Percentiles rank a stretch among this genome's conserved stretches.
phyloP scores from a whole-genome alignment of 2,329 filamentous ascomycete genomes.

The Colletotrichum lini region DNA sequence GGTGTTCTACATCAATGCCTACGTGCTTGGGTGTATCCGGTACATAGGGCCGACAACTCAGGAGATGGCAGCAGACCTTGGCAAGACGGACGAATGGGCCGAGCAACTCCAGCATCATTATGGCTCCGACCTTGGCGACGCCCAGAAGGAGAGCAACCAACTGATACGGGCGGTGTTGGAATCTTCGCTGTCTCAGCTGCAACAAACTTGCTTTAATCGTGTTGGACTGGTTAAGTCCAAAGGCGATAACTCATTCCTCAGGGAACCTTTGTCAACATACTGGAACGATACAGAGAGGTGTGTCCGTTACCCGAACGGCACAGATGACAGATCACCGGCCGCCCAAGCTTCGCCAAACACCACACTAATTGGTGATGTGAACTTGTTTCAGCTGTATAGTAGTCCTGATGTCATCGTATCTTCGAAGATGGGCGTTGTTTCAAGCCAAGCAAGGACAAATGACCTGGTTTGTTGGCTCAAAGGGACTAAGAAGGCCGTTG shows the following conservation, averaged over 20 bases:
- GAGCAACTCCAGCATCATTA: background rate
- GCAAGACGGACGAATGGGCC: background rate
- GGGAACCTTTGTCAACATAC: background rate
- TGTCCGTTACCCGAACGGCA: background rate
- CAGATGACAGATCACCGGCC: background rate
- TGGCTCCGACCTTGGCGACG: background rate
- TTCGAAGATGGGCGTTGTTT: slow-evolving; percentile 1
- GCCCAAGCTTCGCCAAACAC: no score
- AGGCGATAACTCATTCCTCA: background rate
- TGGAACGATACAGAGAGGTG: background rate
- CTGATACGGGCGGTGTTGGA: background rate
- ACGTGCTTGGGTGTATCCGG: background rate
- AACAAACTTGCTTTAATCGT: background rate
- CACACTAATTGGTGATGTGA: no score
- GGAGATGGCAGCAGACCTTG: background rate
- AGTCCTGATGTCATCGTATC: background rate
- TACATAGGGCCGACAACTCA: background rate
- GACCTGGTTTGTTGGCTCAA: slow-evolving; percentile 7
- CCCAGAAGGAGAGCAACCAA: background rate
- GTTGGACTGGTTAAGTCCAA: background rate
- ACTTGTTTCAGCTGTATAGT: background rate
- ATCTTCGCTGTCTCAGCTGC: background rate
- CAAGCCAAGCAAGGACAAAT: background rate
- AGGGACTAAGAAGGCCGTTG: background rate
- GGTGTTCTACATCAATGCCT: background rate